These are phyloP conservation scores for Naganishia cerealis DNA, from an alignment of 1,284 basidiomycete species.

Conservation along the genomic window DNA sequence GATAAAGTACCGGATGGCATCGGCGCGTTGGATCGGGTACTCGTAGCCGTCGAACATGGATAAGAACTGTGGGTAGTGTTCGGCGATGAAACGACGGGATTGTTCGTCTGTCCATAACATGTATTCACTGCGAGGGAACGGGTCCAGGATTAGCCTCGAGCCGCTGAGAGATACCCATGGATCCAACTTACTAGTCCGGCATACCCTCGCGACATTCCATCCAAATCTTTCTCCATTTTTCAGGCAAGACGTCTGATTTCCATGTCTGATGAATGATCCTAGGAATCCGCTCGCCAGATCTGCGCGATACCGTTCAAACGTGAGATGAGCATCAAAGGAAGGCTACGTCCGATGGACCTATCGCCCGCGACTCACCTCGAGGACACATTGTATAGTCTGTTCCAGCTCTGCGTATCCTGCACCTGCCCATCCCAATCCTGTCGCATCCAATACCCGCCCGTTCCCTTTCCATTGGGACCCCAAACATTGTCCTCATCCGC, in stretches of 20 bases:
- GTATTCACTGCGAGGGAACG: constrained; percentile 68
- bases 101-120: constrained; percentile 94
- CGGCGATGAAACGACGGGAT: constrained; percentile 84
- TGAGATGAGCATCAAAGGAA: not conserved
- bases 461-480: constrained; percentile 49
- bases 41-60: constrained; percentile 88
- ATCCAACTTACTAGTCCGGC: constrained; percentile 83
- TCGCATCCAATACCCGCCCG: constrained; percentile 52
- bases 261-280: constrained; percentile 97
- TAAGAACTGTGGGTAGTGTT: constrained; percentile 87
- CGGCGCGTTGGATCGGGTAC: constrained; percentile 93
- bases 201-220: constrained; percentile 80
- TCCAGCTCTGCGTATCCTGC: constrained; percentile 43
- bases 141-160: constrained; percentile 23
- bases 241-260: constrained; percentile 85
- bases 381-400: constrained; percentile 47
- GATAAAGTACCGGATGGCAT: constrained; percentile 88
- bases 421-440: constrained; percentile 51
- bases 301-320: constrained; percentile 1
- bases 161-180: constrained; percentile 13
- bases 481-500: constrained; percentile 38
- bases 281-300: constrained; percentile 70
- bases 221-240: constrained; percentile 76
- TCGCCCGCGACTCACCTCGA: constrained; percentile 40
- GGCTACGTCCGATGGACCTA: not conserved